Conservation (phyloP, 106 monocot species). For the Amphibolis antarctica region DNA sequence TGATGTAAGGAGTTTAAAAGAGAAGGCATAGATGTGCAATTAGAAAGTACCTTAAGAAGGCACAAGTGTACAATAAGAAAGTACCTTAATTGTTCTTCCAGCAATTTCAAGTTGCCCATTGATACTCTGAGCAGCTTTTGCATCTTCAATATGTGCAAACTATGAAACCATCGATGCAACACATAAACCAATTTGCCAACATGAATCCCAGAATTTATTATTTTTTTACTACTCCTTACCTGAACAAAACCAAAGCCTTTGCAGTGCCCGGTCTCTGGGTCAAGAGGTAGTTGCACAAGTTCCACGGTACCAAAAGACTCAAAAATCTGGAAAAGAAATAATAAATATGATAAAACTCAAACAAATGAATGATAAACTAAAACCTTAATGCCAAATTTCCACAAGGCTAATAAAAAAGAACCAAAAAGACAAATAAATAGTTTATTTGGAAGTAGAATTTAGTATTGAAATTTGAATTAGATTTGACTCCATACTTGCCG, state of each 20-base stretch:
- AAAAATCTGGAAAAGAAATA: conserved; percentile 35
- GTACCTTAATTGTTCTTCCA: conserved; percentile 61
- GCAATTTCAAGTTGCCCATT: conserved; percentile 79
- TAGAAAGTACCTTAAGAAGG: conserved; percentile 13
- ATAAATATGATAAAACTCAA: background rate
- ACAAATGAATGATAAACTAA: background rate
- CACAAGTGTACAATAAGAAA: background rate
- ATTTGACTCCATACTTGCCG: conserved; percentile 47
- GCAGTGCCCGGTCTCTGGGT: conserved; percentile 47
- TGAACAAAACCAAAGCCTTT: conserved; percentile 79
- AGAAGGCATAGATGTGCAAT: background rate
- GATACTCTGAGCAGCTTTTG: conserved; percentile 59
- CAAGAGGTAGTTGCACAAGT: conserved; percentile 60
- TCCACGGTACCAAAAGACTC: conserved; percentile 71
- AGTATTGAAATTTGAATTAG: background rate
- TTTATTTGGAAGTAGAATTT: background rate
- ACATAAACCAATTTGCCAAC: background rate
- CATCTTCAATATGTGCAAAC: conserved; percentile 78
- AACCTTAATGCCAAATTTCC: background rate
- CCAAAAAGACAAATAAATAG: background rate
- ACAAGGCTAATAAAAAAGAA: background rate
- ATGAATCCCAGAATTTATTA: background rate
- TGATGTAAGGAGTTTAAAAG: background rate
- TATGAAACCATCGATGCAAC: conserved; percentile 5
- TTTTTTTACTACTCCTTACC: conserved; percentile 10